phyloP scores from a whole-genome alignment of 1,139 yeast species.

The Spencermartinsiella ligniputridi region DNA sequence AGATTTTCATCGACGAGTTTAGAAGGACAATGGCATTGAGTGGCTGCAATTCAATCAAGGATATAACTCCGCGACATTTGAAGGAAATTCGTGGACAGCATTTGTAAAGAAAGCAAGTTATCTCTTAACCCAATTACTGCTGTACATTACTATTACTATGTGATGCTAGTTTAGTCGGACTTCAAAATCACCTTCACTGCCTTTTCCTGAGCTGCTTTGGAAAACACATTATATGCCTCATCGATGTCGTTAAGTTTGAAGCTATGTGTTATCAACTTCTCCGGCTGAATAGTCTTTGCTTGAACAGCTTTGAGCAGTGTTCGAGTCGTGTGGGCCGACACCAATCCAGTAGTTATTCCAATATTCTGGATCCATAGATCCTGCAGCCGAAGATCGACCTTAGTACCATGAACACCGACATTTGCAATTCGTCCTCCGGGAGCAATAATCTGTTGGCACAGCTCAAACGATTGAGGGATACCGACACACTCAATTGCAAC shows the following conservation, averaged over 20 bases:
- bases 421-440: constrained; percentile 48
- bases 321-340: constrained; percentile 40
- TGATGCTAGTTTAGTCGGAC: constrained; percentile 6
- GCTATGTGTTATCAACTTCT: constrained; percentile 56
- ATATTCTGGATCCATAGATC: constrained; percentile 45
- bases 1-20: constrained; percentile 29
- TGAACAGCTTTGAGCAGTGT: constrained; percentile 35
- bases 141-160: too few relatives aligned
- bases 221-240: constrained; percentile 57
- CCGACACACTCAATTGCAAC: constrained; percentile 50
- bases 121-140: background rate
- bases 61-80: background rate
- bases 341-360: constrained; percentile 43
- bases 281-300: constrained; percentile 37
- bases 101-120: background rate
- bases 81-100: background rate
- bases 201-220: constrained; percentile 40
- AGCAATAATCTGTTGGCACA: constrained; percentile 42
- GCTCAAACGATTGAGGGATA: constrained; percentile 42
- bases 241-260: constrained; percentile 56
- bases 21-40: constrained; percentile 27
- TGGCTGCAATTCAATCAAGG: constrained; percentile 3
- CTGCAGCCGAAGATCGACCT: constrained; percentile 41
- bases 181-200: constrained; percentile 38
- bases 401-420: constrained; percentile 45